Evolutionary conservation across 225 moss, liverwort and hornwort genomes (phyloP).

Genomic region (Thuidium tamariscinum): DNA sequence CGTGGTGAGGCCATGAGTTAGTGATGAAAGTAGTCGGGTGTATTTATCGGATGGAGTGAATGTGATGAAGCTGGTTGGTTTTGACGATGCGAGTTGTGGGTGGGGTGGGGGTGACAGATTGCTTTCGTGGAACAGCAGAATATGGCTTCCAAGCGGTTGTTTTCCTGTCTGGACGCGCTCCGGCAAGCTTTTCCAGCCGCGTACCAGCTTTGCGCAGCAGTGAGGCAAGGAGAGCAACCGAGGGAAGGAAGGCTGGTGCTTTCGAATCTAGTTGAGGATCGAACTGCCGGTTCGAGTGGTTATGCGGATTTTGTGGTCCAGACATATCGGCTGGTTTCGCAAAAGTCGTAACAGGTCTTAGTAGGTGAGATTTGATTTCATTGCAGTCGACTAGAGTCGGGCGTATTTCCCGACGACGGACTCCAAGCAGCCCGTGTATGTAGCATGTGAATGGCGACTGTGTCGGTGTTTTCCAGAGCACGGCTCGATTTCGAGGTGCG

Average conservation of each 20-base stretch:
- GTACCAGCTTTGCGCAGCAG: slow-evolving; percentile 55
- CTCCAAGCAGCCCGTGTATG: background rate
- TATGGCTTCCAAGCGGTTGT: slow-evolving; percentile 52
- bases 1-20: background rate
- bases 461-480: background rate
- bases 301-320: slow-evolving; percentile 91
- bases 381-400: background rate
- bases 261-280: slow-evolving; percentile 74
- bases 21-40: background rate
- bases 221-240: slow-evolving; percentile 91
- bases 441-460: background rate
- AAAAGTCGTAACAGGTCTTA: slow-evolving; percentile 19
- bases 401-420: background rate
- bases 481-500: background rate
- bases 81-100: background rate
- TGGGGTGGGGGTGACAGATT: slow-evolving; percentile 23
- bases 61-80: background rate
- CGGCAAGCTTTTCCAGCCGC: slow-evolving; percentile 43
- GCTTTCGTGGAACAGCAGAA: slow-evolving; percentile 48
- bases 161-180: slow-evolving; percentile 33
- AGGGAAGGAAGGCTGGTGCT: slow-evolving; percentile 72
- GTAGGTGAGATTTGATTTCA: background rate
- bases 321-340: slow-evolving; percentile 60
- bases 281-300: slow-evolving; percentile 49
- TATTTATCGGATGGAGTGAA: background rate